Evolutionary conservation across 2,329 filamentous ascomycete genomes (phyloP).

Genomic region (Apiospora arundinis): DNA sequence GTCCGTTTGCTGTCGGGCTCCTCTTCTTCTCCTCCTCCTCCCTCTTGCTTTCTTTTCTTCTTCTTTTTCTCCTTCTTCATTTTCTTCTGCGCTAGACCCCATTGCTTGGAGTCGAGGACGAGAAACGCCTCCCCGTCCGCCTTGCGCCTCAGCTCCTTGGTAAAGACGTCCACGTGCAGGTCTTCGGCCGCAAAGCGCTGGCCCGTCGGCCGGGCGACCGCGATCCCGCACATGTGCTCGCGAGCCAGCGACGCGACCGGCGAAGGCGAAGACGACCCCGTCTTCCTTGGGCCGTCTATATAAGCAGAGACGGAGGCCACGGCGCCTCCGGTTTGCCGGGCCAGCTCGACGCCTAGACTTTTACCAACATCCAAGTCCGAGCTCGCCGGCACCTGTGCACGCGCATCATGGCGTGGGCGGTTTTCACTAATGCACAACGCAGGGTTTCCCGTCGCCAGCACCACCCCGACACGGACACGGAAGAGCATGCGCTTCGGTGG

Average conservation of each 20-base stretch:
- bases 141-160: neutral
- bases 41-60: neutral
- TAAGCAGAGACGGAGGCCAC: neutral
- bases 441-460: neutral
- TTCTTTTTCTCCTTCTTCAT: neutral
- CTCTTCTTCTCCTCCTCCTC: neutral
- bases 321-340: neutral
- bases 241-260: neutral
- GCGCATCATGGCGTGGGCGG: neutral
- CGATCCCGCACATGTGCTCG: neutral
- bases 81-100: neutral
- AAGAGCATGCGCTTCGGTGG: neutral
- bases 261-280: neutral
- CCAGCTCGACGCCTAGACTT: neutral
- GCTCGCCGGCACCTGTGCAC: neutral
- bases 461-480: neutral
- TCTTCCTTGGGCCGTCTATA: neutral
- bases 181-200: neutral
- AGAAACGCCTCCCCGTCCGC: conserved; percentile 6
- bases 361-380: neutral
- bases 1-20: neutral
- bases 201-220: neutral
- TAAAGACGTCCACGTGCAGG: neutral
- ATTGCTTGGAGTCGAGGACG: neutral
- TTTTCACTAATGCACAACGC: neutral